Evolutionary conservation across 495 filamentous ascomycete species (phyloP), one percentile per base, ranked within the genome.

Genomic region (Xylaria longipes): DNA sequence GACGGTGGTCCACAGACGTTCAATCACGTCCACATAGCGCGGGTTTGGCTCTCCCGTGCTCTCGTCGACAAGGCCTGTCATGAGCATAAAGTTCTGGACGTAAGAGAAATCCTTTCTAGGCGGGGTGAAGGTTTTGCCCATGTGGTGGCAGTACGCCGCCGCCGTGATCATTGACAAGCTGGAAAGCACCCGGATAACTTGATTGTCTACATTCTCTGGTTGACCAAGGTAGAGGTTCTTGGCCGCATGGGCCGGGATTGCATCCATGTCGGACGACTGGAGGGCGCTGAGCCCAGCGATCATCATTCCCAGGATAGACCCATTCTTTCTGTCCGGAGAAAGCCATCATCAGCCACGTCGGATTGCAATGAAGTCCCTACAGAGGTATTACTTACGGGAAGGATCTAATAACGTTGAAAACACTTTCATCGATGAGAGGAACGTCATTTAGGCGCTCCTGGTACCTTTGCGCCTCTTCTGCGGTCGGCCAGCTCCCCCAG

Each of bases 1-100:
- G 72, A 82, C 79, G 2, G 88, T 75, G 11, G 83, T 80, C 77
- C 84, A 87, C 2, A 85, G 72, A 9, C 77, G 75, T 39, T 83
- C 77, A 6, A 87, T 73, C n/a, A 78, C 77, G 41, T 74, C 72
- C 29, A 83, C 80, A 4, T 80, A 74, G 25, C 71, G 63, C 6
- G 74, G 70, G 52, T 70, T 65, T 29, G 71, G 69, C 50, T 66
- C 54, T 17, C 50, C 61, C 25, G 60, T 74, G 20, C 35, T 57
- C 64, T 66, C 64, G 54, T 80, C 76, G 8, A 71, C 68, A 57
- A 77, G 70, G 5, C 79, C 79, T 65, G 75, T 77, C 79, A 80
- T 80, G 33, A 63, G 48, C n/a, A 80, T 46, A 39, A 80, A 64
- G 72, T 77, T 58, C 12, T 74, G 71, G 45, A 79, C 65, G 3